Base-by-base conservation (phyloP, 495 filamentous ascomycete species). In the Annulohypoxylon moriforme region DNA sequence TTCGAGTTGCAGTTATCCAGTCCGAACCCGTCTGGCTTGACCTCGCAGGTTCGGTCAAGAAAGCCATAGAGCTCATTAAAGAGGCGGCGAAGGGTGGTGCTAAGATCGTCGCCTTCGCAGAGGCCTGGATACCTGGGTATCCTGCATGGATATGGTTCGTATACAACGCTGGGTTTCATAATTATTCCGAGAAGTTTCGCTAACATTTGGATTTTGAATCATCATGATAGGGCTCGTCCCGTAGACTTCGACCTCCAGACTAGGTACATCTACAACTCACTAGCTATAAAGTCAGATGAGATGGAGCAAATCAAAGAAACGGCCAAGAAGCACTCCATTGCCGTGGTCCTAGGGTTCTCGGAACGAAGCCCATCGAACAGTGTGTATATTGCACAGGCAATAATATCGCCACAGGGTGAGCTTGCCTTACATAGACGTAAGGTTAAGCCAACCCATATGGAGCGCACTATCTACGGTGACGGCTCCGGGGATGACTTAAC, bases 371-470 rank as follows among this genome's bases (percentile, higher is more conserved):
- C 71, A 9, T 71, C 80, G 13, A 60, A 82, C 64, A 84, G 82
- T 5, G 64, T 89, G 1, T 90, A 89, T 73, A 89, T 89, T 55
- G 75, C 87, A 0, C 88, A 91, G 71, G 80, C 79, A 6, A 79
- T 86, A 46, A 88, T 90, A 61, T 78, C 71, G 0, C 46, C 78
- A 0, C 76, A 81, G 18, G 88, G 88, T 1, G 75, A 81, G 14
- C 73, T 89, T 24, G 60, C 79, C 4, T 76, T 81, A 31, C 73
- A 76, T 14, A 81, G 88, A 0, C 76, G 85, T 9, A 90, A 90
- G 79, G 78, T 89, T 49, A 90, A 91, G 75, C 80, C 87, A 0
- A 90, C 88, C 24, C 88, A 90, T 64, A 85, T 89, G 82, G 88
- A 91, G 73, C 83, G 88, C 5, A 88, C 87, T 0, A 77, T 90